These are phyloP conservation scores for Saccharomyces hybrid DNA, from an alignment of 1,139 yeast genomes.

Conservation along the genomic window DNA sequence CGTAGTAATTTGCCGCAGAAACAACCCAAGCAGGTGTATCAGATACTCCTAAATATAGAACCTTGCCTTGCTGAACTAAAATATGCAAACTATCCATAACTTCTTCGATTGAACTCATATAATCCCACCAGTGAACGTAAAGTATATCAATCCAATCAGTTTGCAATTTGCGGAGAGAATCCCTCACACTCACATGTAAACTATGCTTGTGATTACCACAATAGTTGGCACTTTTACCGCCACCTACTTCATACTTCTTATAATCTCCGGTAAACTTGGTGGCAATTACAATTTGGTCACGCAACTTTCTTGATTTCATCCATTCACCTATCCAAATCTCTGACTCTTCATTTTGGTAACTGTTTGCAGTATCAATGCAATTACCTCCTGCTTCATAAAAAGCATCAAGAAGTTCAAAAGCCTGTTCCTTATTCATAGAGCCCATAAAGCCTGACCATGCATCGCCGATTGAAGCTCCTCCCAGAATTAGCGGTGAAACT, in stretches of 20 bases:
- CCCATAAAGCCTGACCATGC: no score
- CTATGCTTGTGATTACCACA: constrained; percentile 1
- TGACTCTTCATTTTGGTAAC: constrained; percentile 18
- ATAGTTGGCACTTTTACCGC: neutral
- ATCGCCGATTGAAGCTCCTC: no score
- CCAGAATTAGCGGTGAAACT: no score
- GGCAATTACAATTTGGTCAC: constrained; percentile 5
- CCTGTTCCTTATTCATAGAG: constrained; percentile 11
- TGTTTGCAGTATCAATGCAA: constrained; percentile 25
- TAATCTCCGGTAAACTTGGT: neutral
- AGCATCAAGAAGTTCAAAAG: constrained; percentile 20
- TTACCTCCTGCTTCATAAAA: constrained; percentile 23
- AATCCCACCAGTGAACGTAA: constrained; percentile 25
- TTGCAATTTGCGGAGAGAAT: constrained; percentile 3
- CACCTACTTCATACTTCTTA: neutral
- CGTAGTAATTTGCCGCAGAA: constrained; percentile 21
- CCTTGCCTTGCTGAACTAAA: constrained; percentile 9
- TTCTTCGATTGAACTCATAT: constrained; percentile 21
- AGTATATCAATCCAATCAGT: neutral
- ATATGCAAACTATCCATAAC: constrained; percentile 21
- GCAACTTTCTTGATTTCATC: constrained; percentile 3
- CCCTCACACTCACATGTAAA: constrained; percentile 4
- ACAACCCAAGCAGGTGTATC: constrained; percentile 26
- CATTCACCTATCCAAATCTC: constrained; percentile 11
- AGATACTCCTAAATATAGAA: constrained; percentile 18